Conservation (phyloP, 1,139 yeast species). For the Taphrina populina region DNA sequence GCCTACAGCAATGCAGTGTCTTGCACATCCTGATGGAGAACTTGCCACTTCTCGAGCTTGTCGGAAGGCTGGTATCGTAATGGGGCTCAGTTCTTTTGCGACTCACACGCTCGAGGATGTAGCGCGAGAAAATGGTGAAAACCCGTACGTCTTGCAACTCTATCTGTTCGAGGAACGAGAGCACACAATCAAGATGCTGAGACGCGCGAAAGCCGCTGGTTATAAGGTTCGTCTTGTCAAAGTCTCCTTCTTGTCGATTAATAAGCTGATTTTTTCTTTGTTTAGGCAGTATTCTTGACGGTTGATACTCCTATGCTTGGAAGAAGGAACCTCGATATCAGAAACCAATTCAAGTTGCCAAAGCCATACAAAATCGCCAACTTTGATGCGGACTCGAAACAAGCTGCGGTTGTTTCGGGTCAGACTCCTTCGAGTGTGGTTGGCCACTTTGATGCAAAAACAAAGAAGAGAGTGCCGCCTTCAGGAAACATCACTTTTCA, state of each 20-base stretch:
- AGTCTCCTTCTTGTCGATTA: not conserved
- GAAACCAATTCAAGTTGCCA: conserved; percentile 52
- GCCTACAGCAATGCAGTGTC: conserved; percentile 58
- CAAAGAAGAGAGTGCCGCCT: conserved; percentile 16
- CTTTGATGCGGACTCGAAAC: conserved; percentile 40
- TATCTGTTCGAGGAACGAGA: conserved; percentile 52
- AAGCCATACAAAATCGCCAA: conserved; percentile 44
- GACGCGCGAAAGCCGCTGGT: conserved; percentile 56
- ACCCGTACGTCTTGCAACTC: conserved; percentile 48
- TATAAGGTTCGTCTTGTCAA: conserved; percentile 32
- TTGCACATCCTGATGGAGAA: conserved; percentile 68
- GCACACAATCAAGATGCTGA: conserved; percentile 51
- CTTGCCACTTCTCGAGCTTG: conserved; percentile 48
- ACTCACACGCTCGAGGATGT: conserved; percentile 45
- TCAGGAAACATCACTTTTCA: conserved; percentile 26
- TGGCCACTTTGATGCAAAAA: conserved; percentile 11
- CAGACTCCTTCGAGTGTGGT: not conserved
- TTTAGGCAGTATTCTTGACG: conserved; percentile 60
- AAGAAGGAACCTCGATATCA: conserved; percentile 57
- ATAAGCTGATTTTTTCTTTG: conserved; percentile 40
- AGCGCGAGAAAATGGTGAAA: conserved; percentile 43
- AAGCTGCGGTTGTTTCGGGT: conserved; percentile 20
- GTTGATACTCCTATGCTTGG: conserved; percentile 71
- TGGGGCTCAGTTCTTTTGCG: conserved; percentile 46
- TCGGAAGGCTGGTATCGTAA: conserved; percentile 43